Evolutionary conservation across 345 rosid genomes (phyloP), one percentile per base, ranked within the genome.

Genomic region (Lenwebbia sp.): DNA sequence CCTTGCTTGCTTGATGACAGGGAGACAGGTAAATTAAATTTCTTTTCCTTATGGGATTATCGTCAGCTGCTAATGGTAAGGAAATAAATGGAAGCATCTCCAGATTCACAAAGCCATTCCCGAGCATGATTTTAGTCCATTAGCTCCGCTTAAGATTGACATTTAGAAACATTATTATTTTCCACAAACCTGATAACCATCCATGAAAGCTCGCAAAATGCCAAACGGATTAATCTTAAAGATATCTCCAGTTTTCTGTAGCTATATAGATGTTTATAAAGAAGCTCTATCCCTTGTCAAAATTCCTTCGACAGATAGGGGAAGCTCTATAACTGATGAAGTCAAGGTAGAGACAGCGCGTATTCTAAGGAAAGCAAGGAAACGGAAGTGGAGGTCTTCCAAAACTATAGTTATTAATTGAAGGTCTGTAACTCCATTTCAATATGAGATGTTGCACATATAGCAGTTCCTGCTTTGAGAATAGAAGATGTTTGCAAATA

Each of bases 351-450:
- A 94, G 88, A 93, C 96, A 10, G 90, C 92, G 28, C 86, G 90
- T 84, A 93, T 98, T 85, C 90, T 98, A 90, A 93, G 87, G 88
- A 91, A 85, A 86, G 98, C 99, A 83, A 94, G 99, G 92, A 94
- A 97, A 91, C 89, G 91, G 84, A 98, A 91, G 92, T 90, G 99
- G 88, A 94, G 92, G 88, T 85, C 87, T 58, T 86, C 85, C 58
- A 91, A 91, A 87, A 85, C 91, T 82, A 95, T 98, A 83, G 90
- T 96, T 88, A 96, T 98, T 83, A 90, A 93, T 88, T 96, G 90
- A 93, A 92, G 94, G 95, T 88, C 92, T 13, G 54, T 54, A 75
- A 26, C 12, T 54, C 37, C 15, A 56, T 76, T 83, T 60, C 17
- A 9, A 62, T 53, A 41, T 13, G 60, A 85, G 19, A 52, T 37